Percentiles rank a stretch among this genome's conserved stretches.
These are phyloP conservation scores for Heritiera fomes DNA, from an alignment of 345 rosid species.

Conservation along the genomic window DNA sequence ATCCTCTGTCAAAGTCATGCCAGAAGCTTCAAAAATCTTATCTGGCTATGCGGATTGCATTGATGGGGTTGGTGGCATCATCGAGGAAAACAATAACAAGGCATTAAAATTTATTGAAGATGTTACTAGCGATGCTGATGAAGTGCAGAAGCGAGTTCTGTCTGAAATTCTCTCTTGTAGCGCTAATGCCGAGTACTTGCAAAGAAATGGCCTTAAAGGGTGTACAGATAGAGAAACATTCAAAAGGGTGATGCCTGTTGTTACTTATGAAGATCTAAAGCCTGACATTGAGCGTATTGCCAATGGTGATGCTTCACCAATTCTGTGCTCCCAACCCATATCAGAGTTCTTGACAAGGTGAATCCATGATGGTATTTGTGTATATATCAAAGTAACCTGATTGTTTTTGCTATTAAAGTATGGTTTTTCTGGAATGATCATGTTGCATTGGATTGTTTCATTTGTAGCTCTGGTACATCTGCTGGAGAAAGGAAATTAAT, in stretches of 20 bases:
- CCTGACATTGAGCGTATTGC: slow-evolving; percentile 52
- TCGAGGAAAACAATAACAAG: slow-evolving; percentile 34
- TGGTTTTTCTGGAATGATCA: background rate
- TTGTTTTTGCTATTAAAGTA: background rate
- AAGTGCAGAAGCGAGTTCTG: slow-evolving; percentile 43
- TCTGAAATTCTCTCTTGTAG: slow-evolving; percentile 45
- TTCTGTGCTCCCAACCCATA: slow-evolving; percentile 55
- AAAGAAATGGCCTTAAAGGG: slow-evolving; percentile 41
- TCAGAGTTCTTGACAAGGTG: slow-evolving; percentile 63
- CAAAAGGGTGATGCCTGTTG: slow-evolving; percentile 48
- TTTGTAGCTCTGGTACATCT: slow-evolving; percentile 57
- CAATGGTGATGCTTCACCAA: slow-evolving; percentile 50
- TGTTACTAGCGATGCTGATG: slow-evolving; percentile 40
- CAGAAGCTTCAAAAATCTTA: slow-evolving; percentile 45
- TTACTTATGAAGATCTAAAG: slow-evolving; percentile 50
- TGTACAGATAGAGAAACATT: slow-evolving; percentile 42
- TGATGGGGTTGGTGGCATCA: slow-evolving; percentile 5
- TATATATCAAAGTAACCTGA: no score
- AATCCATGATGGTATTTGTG: background rate
- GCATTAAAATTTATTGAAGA: slow-evolving; percentile 45
- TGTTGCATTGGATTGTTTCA: slow-evolving; percentile 16
- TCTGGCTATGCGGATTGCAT: slow-evolving; percentile 7
- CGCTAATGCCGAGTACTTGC: slow-evolving; percentile 49
- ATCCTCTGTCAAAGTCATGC: slow-evolving; percentile 32
- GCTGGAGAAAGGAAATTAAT: slow-evolving; percentile 65